phyloP scores from a whole-genome alignment of 768 basidiomycete genomes.

The Russula sp. region DNA sequence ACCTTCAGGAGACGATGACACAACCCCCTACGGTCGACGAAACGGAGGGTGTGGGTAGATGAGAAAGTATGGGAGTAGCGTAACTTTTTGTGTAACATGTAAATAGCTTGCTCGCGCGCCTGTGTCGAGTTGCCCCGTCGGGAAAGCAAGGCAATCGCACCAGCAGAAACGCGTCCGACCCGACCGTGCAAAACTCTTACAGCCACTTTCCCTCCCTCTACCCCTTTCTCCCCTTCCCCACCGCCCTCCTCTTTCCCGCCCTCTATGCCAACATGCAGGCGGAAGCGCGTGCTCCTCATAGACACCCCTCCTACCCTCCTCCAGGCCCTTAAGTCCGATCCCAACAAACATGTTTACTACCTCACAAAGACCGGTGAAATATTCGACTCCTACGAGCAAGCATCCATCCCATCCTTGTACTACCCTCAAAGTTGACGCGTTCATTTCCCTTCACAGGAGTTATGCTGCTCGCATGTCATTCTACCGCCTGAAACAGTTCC shows the following conservation, averaged over 20 bases:
- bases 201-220: constrained; percentile 30
- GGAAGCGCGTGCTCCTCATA: constrained; percentile 86
- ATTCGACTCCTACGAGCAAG: constrained; percentile 94
- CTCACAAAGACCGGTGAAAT: constrained; percentile 95
- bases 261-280: constrained; percentile 82
- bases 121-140: constrained; percentile 4
- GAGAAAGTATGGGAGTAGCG: neutral
- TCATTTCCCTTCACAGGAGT: constrained; percentile 43
- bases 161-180: constrained; percentile 27
- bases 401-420: constrained; percentile 36
- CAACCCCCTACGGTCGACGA: constrained; percentile 2
- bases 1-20: constrained; percentile 13
- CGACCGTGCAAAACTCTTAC: constrained; percentile 20
- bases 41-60: neutral
- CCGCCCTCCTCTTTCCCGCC: constrained; percentile 22
- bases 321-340: constrained; percentile 59
- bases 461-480: constrained; percentile 93
- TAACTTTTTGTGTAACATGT: neutral
- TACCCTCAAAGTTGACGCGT: constrained; percentile 31
- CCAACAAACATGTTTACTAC: constrained; percentile 80
- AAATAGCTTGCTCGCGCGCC: neutral
- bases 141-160: constrained; percentile 4
- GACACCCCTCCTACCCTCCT: constrained; percentile 72
- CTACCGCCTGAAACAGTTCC: constrained; percentile 91
- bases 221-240: constrained; percentile 30